Conservation (phyloP, 257 asterid genomes). For the Solanum dulcamara region DNA sequence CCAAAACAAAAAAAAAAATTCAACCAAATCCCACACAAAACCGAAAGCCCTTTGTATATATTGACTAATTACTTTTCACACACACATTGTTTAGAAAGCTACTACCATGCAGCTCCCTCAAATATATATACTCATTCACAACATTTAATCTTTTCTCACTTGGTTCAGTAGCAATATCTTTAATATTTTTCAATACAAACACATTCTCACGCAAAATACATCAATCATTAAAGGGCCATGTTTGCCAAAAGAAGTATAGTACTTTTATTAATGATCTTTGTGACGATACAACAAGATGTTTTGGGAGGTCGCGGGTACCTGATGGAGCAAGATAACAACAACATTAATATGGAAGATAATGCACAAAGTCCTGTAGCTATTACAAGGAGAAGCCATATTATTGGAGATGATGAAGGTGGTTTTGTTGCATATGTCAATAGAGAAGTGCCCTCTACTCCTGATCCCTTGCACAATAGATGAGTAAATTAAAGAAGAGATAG, state of each 20-base stretch:
- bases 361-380: neutral
- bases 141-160: neutral
- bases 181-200: neutral
- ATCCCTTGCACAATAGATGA: constrained; percentile 29
- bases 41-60: neutral
- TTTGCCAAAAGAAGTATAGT: neutral
- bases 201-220: neutral
- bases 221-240: neutral
- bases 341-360: neutral
- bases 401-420: constrained; percentile 3
- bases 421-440: constrained; percentile 21
- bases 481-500: neutral
- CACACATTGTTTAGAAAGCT: neutral
- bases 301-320: constrained; percentile 14
- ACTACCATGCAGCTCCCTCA: neutral
- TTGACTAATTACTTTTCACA: neutral
- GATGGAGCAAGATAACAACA: neutral
- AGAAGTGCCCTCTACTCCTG: constrained; percentile 34
- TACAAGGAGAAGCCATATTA: neutral
- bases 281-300: constrained; percentile 3
- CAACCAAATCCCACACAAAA: neutral
- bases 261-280: constrained; percentile 1
- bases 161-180: neutral
- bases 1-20: neutral
- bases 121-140: neutral